A percentile compares a stretch with the other conserved stretches of the same genome.
These are phyloP conservation scores for Mucor indicus DNA, from an alignment of 371 early-diverging fungal genomes.

Conservation along the genomic window DNA sequence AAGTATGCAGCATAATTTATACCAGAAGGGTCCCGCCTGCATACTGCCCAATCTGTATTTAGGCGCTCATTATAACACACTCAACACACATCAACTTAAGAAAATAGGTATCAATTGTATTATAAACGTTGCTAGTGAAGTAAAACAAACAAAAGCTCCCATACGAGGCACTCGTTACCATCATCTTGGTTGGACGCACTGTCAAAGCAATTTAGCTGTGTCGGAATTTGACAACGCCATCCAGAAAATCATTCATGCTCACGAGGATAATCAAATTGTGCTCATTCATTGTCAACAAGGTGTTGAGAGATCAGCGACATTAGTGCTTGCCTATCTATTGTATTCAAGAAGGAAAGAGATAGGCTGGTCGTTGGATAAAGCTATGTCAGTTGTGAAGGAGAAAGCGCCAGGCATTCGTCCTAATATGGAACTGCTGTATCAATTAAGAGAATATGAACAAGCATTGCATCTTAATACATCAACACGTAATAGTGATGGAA, in stretches of 20 bases:
- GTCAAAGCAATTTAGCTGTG: constrained; percentile 20
- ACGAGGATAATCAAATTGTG: constrained; percentile 7
- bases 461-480: no score
- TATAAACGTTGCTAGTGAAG: constrained; percentile 75
- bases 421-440: constrained; percentile 33
- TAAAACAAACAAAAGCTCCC: constrained; percentile 11
- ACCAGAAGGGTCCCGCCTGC: constrained; percentile 49
- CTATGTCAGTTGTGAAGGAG: constrained; percentile 23
- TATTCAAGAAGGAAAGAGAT: no score
- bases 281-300: constrained; percentile 30
- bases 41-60: constrained; percentile 70
- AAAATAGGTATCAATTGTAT: constrained; percentile 50
- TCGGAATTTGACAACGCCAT: constrained; percentile 27
- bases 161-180: constrained; percentile 16
- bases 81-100: constrained; percentile 31
- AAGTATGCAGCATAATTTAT: no score
- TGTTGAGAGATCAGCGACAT: constrained; percentile 31
- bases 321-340: constrained; percentile 28
- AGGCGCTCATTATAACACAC: constrained; percentile 65
- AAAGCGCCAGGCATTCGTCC: constrained; percentile 30
- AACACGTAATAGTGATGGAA: no score
- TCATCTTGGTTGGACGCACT: constrained; percentile 33
- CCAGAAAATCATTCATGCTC: constrained; percentile 13
- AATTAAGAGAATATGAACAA: constrained; percentile 30
- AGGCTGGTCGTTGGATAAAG: constrained; percentile 18